Percentiles rank a stretch among this genome's conserved stretches.
phyloP scores from a whole-genome alignment of 129 eudicot species.

The Saussurea involucrata region DNA sequence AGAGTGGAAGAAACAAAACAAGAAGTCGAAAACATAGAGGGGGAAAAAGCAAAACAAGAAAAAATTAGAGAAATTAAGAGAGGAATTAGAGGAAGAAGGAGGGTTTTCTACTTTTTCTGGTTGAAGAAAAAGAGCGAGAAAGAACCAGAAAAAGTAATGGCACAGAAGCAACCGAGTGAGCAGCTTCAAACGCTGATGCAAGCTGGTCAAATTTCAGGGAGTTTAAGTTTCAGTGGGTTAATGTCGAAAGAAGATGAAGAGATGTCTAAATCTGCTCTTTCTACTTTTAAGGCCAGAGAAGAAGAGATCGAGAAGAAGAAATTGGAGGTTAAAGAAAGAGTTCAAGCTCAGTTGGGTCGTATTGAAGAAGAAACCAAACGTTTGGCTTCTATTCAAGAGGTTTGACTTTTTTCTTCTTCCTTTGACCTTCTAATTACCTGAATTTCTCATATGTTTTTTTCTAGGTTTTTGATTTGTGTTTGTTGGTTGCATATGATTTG shows the following conservation, averaged over 20 bases:
- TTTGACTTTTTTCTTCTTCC: conserved; percentile 13
- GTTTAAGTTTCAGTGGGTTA: conserved; percentile 64
- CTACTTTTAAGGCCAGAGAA: conserved; percentile 78
- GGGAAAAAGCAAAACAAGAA: conserved; percentile 7
- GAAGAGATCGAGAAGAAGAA: conserved; percentile 96
- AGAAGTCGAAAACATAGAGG: conserved; percentile 9
- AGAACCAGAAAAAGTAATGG: conserved; percentile 41
- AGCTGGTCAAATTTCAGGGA: conserved; percentile 60
- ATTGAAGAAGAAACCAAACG: conserved; percentile 83
- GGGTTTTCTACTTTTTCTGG: conserved; percentile 43
- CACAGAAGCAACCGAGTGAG: conserved; percentile 27
- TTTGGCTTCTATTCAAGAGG: conserved; percentile 84
- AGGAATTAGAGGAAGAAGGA: conserved; percentile 33
- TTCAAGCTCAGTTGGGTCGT: conserved; percentile 80
- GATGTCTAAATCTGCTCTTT: conserved; percentile 77
- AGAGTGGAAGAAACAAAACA: conserved; percentile 19
- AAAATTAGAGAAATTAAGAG: conserved; percentile 30
- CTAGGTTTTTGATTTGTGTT: conserved; percentile 1
- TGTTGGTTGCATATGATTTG: conserved; percentile 6
- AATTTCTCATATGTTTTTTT: conserved; percentile 1
- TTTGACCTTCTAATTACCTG: neutral
- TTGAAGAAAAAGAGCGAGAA: conserved; percentile 11
- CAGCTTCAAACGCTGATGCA: conserved; percentile 62
- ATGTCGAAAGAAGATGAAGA: conserved; percentile 82
- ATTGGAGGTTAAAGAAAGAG: conserved; percentile 68